Conservation (phyloP, 2,329 filamentous ascomycete species). For the Cladosporium sp. region DNA sequence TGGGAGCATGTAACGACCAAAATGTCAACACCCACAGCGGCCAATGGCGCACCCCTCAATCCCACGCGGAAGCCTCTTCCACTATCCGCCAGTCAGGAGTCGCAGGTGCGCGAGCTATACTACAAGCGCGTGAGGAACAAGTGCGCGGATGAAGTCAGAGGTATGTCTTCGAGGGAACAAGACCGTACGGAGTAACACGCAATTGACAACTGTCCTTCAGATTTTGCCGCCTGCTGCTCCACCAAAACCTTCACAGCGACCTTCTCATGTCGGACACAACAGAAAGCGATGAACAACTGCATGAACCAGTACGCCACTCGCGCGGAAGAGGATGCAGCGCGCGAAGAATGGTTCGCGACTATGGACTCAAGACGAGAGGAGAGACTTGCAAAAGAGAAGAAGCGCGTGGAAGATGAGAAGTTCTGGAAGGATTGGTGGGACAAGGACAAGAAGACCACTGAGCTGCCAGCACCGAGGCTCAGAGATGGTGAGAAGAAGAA, state of each 20-base stretch:
- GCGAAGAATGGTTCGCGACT: constrained; percentile 89
- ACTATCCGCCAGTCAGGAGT: constrained; percentile 77
- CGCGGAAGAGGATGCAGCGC: constrained; percentile 80
- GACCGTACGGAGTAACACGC: background rate
- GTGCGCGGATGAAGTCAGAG: constrained; percentile 63
- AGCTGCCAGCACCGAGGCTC: constrained; percentile 7
- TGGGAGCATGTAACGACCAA: background rate
- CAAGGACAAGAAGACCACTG: constrained; percentile 36
- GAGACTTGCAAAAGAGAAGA: constrained; percentile 58
- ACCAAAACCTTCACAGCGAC: constrained; percentile 84
- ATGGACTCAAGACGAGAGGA: constrained; percentile 70
- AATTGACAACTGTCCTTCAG: constrained; percentile 57
- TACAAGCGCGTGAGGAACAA: constrained; percentile 74
- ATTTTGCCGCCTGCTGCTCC: constrained; percentile 87
- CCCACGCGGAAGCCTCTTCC: constrained; percentile 73
- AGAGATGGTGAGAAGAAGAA: constrained; percentile 18
- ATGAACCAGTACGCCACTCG: constrained; percentile 86
- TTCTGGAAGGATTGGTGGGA: constrained; percentile 57
- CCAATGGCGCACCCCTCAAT: constrained; percentile 25
- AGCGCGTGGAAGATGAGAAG: constrained; percentile 46
- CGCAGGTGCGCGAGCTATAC: constrained; percentile 78
- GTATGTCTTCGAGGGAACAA: constrained; percentile 34
- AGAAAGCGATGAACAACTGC: constrained; percentile 87
- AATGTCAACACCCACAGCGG: constrained; percentile 22
- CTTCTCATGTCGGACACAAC: constrained; percentile 78